Percentiles rank a stretch among this genome's conserved stretches.
These are phyloP conservation scores for Cymbopogon flexuosus DNA, from an alignment of 202 grass and related monocot genomes.

Conservation along the genomic window DNA sequence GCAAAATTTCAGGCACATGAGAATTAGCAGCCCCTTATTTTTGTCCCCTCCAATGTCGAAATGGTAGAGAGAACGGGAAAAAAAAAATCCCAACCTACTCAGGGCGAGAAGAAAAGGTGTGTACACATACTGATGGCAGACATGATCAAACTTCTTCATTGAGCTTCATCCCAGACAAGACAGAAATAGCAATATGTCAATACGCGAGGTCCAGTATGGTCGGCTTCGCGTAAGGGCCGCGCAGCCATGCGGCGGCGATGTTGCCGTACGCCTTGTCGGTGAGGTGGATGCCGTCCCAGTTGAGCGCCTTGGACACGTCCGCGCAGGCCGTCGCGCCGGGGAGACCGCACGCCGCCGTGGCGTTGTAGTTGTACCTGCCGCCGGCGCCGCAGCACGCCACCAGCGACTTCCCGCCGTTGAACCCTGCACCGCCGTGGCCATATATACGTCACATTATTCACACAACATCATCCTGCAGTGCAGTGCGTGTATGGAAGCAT, in stretches of 20 bases:
- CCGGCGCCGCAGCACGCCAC: constrained; percentile 32
- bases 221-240: constrained; percentile 24
- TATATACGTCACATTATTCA: no score
- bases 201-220: neutral
- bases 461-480: no score
- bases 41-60: no score
- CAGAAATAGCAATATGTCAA: neutral
- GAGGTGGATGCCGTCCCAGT: constrained; percentile 49
- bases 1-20: no score
- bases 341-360: constrained; percentile 10
- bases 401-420: neutral
- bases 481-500: neutral
- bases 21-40: no score
- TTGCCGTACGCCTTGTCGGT: constrained; percentile 21
- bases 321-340: constrained; percentile 19
- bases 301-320: neutral
- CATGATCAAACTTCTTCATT: neutral
- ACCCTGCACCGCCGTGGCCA: neutral
- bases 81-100: neutral
- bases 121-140: neutral
- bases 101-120: no score
- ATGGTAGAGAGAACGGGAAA: no score
- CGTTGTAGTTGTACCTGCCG: constrained; percentile 41
- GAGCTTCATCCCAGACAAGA: neutral
- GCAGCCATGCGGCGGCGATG: constrained; percentile 36